Conservation (phyloP, 2,329 filamentous ascomycete genomes). For the Fusarium staphyleae region DNA sequence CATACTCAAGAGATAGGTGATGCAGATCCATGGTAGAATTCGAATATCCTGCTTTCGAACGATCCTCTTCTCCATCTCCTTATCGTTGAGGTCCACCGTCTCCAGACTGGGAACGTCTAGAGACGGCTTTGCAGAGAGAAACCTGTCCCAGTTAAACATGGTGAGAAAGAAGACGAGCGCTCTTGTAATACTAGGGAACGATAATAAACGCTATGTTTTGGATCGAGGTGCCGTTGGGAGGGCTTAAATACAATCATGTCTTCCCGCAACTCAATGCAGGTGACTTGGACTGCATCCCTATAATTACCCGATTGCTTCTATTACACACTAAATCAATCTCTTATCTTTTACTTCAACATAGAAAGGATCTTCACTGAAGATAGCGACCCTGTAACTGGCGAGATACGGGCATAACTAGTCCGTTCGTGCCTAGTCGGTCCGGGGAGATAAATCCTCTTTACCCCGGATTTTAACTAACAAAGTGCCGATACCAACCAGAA, state of each 20-base stretch:
- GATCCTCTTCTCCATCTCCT: slow-evolving; percentile 46
- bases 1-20: slow-evolving; percentile 44
- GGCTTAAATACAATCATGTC: slow-evolving; percentile 17
- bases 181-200: too few relatives aligned
- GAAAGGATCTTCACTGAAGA: slow-evolving; percentile 3
- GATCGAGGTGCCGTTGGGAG: not conserved
- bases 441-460: slow-evolving; percentile 24
- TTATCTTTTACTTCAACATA: slow-evolving; percentile 8
- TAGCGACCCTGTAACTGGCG: slow-evolving; percentile 13
- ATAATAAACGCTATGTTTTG: too few relatives aligned
- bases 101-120: slow-evolving; percentile 45
- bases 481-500: too few relatives aligned
- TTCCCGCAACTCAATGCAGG: not conserved
- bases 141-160: slow-evolving; percentile 33
- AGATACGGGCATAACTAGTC: not conserved
- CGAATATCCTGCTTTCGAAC: slow-evolving; percentile 45
- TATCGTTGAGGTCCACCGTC: slow-evolving; percentile 46
- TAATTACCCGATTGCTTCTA: too few relatives aligned
- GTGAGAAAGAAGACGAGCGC: not conserved
- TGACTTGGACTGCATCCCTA: not conserved
- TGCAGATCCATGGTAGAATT: slow-evolving; percentile 46
- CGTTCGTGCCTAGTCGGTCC: not conserved
- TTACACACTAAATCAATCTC: too few relatives aligned
- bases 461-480: slow-evolving; percentile 24
- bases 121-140: slow-evolving; percentile 40